Percentiles rank a stretch among this genome's conserved stretches.
phyloP scores from a whole-genome alignment of 176 grass and related monocot species.

The Themeda triandra region DNA sequence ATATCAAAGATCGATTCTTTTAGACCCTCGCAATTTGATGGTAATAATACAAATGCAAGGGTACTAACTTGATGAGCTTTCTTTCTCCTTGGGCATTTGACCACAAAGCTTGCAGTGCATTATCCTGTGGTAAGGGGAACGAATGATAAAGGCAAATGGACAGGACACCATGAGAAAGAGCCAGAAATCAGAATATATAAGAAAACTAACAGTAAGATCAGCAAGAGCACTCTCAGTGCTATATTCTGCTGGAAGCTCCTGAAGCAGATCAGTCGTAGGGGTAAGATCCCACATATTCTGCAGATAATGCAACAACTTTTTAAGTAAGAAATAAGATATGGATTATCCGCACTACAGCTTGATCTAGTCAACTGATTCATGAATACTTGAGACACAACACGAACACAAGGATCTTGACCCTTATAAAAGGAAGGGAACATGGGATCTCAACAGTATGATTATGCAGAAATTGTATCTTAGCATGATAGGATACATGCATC shows the following conservation, averaged over 20 bases:
- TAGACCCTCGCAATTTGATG: neutral
- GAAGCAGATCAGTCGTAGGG: constrained; percentile 32
- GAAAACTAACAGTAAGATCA: constrained; percentile 51
- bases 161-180: neutral
- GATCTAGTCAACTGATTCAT: neutral
- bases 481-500: neutral
- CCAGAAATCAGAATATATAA: constrained; percentile 1
- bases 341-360: neutral
- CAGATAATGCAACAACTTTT: neutral
- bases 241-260: constrained; percentile 45
- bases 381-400: neutral
- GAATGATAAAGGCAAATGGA: neutral
- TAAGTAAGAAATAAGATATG: neutral
- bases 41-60: neutral
- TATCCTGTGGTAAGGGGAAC: constrained; percentile 34
- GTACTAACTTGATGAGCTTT: neutral
- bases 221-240: constrained; percentile 49
- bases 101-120: constrained; percentile 64
- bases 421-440: neutral
- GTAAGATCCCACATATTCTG: constrained; percentile 68
- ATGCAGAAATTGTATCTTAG: neutral
- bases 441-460: neutral
- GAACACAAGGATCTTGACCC: neutral
- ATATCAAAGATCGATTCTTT: neutral
- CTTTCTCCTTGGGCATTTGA: constrained; percentile 19